Evolutionary conservation across 257 asterid species (phyloP).

Genomic region (Ehretia macrophylla): DNA sequence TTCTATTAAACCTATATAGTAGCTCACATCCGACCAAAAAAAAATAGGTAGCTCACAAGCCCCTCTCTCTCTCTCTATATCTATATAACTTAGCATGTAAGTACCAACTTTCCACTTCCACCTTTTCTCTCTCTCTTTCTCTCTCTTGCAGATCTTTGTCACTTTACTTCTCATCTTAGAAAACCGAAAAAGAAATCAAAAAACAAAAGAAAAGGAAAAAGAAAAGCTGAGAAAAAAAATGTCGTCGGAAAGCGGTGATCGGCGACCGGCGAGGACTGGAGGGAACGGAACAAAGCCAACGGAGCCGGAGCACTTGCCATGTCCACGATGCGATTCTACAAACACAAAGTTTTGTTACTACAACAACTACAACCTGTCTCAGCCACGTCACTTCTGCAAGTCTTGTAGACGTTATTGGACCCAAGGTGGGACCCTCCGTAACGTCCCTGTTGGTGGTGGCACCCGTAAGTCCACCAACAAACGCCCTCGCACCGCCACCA

Average conservation of each 20-base stretch:
- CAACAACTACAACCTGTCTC: conserved; percentile 66
- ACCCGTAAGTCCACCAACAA: conserved; percentile 37
- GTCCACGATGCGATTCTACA: conserved; percentile 57
- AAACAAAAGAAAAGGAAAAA: no score
- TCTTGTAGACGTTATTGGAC: conserved; percentile 66
- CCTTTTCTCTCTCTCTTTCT: background rate
- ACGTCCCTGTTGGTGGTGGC: conserved; percentile 61
- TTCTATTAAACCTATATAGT: background rate
- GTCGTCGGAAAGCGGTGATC: conserved; percentile 31
- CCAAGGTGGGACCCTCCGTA: conserved; percentile 50
- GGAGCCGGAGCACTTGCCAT: conserved; percentile 36
- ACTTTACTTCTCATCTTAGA: conserved; percentile 11
- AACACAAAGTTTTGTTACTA: conserved; percentile 59
- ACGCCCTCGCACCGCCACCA: conserved; percentile 31
- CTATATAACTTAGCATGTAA: background rate
- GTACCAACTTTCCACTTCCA: background rate
- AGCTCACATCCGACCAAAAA: no score
- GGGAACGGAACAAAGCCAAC: conserved; percentile 19
- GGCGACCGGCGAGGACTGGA: conserved; percentile 21
- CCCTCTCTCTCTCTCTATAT: background rate
- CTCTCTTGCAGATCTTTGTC: conserved; percentile 12
- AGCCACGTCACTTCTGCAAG: conserved; percentile 60
- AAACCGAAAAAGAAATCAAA: conserved; percentile 11
- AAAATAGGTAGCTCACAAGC: no score
- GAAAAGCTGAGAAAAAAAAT: conserved; percentile 3